Conservation (phyloP, 73 alveolate genomes). For the Paramecium biaurelia region DNA sequence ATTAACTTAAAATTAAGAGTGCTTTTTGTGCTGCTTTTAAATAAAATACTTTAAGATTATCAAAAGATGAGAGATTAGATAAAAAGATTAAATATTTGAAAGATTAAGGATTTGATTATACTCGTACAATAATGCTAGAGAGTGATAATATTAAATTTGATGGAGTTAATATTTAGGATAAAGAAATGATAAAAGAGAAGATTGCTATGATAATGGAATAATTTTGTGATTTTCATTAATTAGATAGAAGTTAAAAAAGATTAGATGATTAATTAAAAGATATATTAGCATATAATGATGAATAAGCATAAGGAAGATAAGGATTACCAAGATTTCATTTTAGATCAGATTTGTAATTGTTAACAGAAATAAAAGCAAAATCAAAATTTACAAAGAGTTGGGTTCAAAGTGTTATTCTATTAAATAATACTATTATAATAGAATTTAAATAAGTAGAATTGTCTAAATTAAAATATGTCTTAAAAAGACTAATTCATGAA, state of each 20-base stretch:
- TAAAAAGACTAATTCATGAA: slow-evolving; percentile 23
- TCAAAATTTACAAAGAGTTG: background rate
- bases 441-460: background rate
- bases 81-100: background rate
- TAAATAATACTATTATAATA: background rate
- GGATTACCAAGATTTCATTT: background rate
- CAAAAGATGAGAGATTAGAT: background rate
- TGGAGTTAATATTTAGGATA: background rate
- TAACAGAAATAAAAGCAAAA: background rate
- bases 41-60: background rate
- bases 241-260: background rate
- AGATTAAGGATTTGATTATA: slow-evolving; percentile 10
- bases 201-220: background rate
- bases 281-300: background rate
- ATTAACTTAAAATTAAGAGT: background rate
- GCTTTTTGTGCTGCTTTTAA: slow-evolving; percentile 20
- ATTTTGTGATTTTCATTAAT: slow-evolving; percentile 13
- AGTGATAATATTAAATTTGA: slow-evolving; percentile 18
- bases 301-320: background rate
- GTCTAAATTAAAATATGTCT: background rate
- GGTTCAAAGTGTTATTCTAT: background rate
- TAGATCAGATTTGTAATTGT: background rate
- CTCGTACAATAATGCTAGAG: background rate
- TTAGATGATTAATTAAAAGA: background rate
- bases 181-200: background rate